A percentile compares a stretch with the other conserved stretches of the same genome.
phyloP scores from a whole-genome alignment of 495 filamentous ascomycete genomes.

The Parathielavia hyrcaniae region DNA sequence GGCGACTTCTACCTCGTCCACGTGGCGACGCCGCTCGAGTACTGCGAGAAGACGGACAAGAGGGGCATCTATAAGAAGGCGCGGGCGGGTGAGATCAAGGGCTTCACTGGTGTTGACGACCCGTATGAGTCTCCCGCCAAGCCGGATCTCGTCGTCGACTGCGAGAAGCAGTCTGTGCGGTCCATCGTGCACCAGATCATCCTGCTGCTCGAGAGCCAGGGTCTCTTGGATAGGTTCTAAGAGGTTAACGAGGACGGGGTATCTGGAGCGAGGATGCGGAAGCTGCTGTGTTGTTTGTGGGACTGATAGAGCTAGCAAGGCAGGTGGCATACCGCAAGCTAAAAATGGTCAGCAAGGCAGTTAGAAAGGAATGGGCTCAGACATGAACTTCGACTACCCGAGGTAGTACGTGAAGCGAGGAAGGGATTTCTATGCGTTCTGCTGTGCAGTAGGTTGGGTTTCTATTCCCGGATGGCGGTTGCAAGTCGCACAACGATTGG shows the following conservation, averaged over 20 bases:
- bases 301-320: constrained; percentile 6
- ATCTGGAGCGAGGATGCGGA: neutral
- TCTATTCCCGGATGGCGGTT: constrained; percentile 11
- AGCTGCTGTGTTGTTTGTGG: neutral
- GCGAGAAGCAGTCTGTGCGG: constrained; percentile 77
- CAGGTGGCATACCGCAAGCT: neutral
- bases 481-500: constrained; percentile 5
- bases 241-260: neutral
- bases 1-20: constrained; percentile 93
- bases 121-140: constrained; percentile 85
- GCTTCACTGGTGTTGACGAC: constrained; percentile 97
- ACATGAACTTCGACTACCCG: neutral
- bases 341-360: neutral
- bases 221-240: constrained; percentile 62
- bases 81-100: constrained; percentile 87
- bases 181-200: constrained; percentile 96
- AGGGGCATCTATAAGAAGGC: constrained; percentile 82
- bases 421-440: neutral
- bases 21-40: constrained; percentile 85
- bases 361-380: neutral
- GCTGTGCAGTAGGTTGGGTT: constrained; percentile 1
- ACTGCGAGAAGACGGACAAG: constrained; percentile 93
- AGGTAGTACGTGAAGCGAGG: constrained; percentile 1
- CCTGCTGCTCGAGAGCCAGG: constrained; percentile 80
- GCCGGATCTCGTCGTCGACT: constrained; percentile 77